These are phyloP conservation scores for Boletus reticuloceps DNA, from an alignment of 768 basidiomycete genomes.

Conservation along the genomic window DNA sequence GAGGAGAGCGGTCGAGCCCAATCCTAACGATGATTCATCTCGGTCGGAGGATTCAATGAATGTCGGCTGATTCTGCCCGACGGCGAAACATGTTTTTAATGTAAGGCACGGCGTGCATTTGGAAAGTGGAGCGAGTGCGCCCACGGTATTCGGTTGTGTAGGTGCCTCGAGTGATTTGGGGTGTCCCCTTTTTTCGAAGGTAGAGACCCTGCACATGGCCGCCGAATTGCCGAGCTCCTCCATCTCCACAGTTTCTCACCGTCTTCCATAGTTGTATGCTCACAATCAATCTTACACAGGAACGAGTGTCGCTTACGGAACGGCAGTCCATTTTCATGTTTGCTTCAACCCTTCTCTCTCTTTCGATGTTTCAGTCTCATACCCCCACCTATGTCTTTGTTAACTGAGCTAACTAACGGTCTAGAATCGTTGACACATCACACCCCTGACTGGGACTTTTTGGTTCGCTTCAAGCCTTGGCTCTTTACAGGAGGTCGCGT, in stretches of 20 bases:
- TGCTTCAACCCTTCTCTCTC: constrained; percentile 16
- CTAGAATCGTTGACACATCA: constrained; percentile 22
- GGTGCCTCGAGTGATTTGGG: constrained; percentile 25
- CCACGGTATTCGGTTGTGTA: constrained; percentile 21
- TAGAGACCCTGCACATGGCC: constrained; percentile 8
- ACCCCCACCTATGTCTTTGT: constrained; percentile 20
- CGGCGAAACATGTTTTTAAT: constrained; percentile 25
- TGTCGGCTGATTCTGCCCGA: constrained; percentile 23
- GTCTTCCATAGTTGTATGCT: constrained; percentile 24
- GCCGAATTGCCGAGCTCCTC: constrained; percentile 34
- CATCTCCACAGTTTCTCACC: constrained; percentile 37
- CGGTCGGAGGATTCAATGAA: constrained; percentile 31
- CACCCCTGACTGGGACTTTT: constrained; percentile 32
- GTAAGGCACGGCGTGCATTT: constrained; percentile 9
- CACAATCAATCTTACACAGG: constrained; percentile 32
- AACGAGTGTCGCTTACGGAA: constrained; percentile 33
- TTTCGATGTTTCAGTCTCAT: constrained; percentile 15
- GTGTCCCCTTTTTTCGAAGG: constrained; percentile 17
- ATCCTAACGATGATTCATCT: constrained; percentile 13
- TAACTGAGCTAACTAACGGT: constrained; percentile 25
- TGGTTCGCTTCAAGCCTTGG: constrained; percentile 19
- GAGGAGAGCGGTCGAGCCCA: constrained; percentile 16
- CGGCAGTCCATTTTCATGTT: constrained; percentile 19
- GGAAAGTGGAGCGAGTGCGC: constrained; percentile 23
- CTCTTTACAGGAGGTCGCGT: background rate